phyloP scores from a whole-genome alignment of 768 basidiomycete genomes.

The Lactarius deliciosus region DNA sequence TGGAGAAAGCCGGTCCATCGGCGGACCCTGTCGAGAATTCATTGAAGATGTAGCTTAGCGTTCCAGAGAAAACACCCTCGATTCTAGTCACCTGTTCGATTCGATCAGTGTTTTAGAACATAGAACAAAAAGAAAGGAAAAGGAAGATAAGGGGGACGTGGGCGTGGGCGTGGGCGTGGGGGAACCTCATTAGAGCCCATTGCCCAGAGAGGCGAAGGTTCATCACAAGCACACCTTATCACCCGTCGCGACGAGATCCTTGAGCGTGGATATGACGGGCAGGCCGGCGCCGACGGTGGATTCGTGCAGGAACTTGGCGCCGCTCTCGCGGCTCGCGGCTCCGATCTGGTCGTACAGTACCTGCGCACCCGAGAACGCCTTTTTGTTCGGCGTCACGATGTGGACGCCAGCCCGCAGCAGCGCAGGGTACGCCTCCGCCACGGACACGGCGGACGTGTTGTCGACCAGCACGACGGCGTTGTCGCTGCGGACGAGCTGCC shows the following conservation, averaged over 20 bases:
- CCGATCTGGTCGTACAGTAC: constrained; percentile 69
- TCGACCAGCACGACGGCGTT: constrained; percentile 77
- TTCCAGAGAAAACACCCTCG: constrained; percentile 97
- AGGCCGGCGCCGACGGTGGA: constrained; percentile 95
- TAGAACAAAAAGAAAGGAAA: background rate
- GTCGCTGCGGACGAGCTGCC: constrained; percentile 45
- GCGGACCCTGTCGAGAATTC: constrained; percentile 75
- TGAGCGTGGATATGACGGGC: constrained; percentile 88
- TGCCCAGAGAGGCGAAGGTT: background rate
- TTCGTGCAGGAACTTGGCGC: constrained; percentile 78
- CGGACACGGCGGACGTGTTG: constrained; percentile 83
- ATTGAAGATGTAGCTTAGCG: constrained; percentile 99
- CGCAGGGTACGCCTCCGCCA: constrained; percentile 79
- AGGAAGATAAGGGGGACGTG: too few species aligned
- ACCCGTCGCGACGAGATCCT: constrained; percentile 88
- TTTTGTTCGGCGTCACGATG: constrained; percentile 97
- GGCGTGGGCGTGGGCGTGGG: too few species aligned
- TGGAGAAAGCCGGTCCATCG: constrained; percentile 77
- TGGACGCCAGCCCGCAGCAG: constrained; percentile 78
- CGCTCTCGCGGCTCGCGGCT: constrained; percentile 53
- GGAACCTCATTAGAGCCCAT: background rate
- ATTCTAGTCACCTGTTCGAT: constrained; percentile 73
- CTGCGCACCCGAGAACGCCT: constrained; percentile 80
- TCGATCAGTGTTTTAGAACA: background rate
- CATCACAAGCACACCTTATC: constrained; percentile 62